A percentile compares a stretch with the other conserved stretches of the same genome.
phyloP scores from a whole-genome alignment of 2,329 filamentous ascomycete species.

The Chalaropsis ovoidea region DNA sequence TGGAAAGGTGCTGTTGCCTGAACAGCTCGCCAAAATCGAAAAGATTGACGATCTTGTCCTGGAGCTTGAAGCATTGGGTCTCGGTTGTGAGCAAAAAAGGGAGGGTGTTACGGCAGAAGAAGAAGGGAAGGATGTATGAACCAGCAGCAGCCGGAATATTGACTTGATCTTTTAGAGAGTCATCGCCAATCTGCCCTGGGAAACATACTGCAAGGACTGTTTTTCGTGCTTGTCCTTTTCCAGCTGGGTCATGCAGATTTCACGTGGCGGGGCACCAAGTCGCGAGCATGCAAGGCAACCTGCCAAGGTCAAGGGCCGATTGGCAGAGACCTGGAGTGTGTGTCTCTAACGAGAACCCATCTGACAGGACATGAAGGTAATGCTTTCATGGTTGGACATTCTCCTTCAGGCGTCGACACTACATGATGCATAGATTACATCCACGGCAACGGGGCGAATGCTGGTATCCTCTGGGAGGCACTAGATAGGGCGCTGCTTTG shows the following conservation, averaged over 20 bases:
- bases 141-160: background rate
- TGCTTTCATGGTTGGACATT: background rate
- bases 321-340: too few species aligned
- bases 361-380: too few species aligned
- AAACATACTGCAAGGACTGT: too few species aligned
- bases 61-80: slow-evolving; percentile 74
- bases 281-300: too few species aligned
- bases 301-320: too few species aligned
- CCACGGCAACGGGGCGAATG: background rate
- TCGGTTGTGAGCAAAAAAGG: slow-evolving; percentile 65
- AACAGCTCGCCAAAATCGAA: slow-evolving; percentile 95
- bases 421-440: background rate
- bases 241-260: too few species aligned
- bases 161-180: background rate
- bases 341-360: too few species aligned
- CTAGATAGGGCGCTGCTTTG: too few species aligned
- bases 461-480: background rate
- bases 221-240: too few species aligned
- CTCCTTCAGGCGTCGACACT: background rate
- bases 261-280: too few species aligned
- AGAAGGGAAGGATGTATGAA: background rate
- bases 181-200: background rate
- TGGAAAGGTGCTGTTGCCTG: slow-evolving; percentile 72
- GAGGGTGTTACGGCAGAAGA: slow-evolving; percentile 29
- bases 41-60: slow-evolving; percentile 90